Percentiles rank a stretch among this genome's conserved stretches.
Evolutionary conservation across 2,329 filamentous ascomycete genomes (phyloP).

Genomic region (Tricladium varicosporioides): DNA sequence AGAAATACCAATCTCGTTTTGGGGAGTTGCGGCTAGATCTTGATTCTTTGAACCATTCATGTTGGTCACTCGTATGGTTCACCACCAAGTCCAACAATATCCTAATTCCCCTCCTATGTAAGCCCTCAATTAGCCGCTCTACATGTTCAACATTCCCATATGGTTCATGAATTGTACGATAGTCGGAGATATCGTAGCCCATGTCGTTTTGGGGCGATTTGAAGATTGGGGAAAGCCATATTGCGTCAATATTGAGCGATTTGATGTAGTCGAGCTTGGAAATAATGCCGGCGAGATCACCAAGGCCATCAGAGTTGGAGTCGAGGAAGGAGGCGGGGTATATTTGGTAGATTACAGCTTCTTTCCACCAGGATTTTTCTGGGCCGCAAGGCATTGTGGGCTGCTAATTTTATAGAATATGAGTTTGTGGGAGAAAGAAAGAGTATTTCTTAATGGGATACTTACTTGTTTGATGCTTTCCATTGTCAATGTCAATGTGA

Average conservation of each 20-base stretch:
- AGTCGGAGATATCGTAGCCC: conserved; percentile 68
- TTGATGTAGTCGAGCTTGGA: conserved; percentile 59
- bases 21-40: conserved; percentile 45
- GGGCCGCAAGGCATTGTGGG: background rate
- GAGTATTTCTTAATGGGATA: background rate
- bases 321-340: conserved; percentile 56
- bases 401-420: background rate
- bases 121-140: conserved; percentile 56
- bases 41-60: conserved; percentile 60
- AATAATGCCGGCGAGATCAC: conserved; percentile 58
- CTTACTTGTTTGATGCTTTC: background rate
- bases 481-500: background rate
- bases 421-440: background rate
- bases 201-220: conserved; percentile 63
- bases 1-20: conserved; percentile 63
- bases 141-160: conserved; percentile 67
- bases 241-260: conserved; percentile 55
- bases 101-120: conserved; percentile 62
- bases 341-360: conserved; percentile 53
- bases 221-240: conserved; percentile 68
- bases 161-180: conserved; percentile 58
- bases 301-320: conserved; percentile 55
- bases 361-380: conserved; percentile 49
- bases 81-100: conserved; percentile 73
- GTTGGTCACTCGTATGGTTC: conserved; percentile 71